Conservation (phyloP, 1,139 yeast genomes). For the Hemisphaericaspora xylanilytica region DNA sequence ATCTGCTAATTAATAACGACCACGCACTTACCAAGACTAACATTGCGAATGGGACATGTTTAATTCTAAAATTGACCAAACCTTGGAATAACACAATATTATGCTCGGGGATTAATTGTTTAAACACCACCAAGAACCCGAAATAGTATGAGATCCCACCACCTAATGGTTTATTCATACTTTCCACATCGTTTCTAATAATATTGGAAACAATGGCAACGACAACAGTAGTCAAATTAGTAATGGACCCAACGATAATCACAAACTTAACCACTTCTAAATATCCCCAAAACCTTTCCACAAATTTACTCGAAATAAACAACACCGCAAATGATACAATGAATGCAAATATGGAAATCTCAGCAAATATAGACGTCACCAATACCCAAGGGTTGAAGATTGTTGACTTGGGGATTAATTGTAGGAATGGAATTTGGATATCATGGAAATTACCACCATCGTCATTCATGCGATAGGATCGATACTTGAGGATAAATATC, state of each 20-base stretch:
- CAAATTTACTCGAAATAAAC: slow-evolving; percentile 49
- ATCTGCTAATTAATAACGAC: slow-evolving; percentile 37
- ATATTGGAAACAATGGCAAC: slow-evolving; percentile 42
- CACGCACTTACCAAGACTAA: slow-evolving; percentile 44
- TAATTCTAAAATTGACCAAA: slow-evolving; percentile 61
- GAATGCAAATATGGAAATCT: slow-evolving; percentile 53
- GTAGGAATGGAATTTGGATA: slow-evolving; percentile 59
- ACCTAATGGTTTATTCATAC: slow-evolving; percentile 53
- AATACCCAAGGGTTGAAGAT: slow-evolving; percentile 73
- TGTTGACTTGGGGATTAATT: slow-evolving; percentile 65
- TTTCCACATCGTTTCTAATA: slow-evolving; percentile 33
- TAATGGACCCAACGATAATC: slow-evolving; percentile 53
- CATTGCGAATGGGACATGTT: slow-evolving; percentile 68
- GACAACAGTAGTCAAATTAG: slow-evolving; percentile 53
- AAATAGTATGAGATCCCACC: slow-evolving; percentile 73
- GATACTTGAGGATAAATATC: slow-evolving; percentile 30
- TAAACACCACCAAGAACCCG: slow-evolving; percentile 80
- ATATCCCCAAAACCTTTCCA: slow-evolving; percentile 58
- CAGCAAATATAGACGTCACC: slow-evolving; percentile 70
- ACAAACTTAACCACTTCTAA: slow-evolving; percentile 61
- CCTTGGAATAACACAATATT: slow-evolving; percentile 68
- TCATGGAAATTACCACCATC: slow-evolving; percentile 27
- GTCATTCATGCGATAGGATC: slow-evolving; percentile 29
- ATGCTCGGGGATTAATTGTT: slow-evolving; percentile 88
- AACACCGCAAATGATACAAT: slow-evolving; percentile 49